Conservation (phyloP, 139 green algal species). For the Volvox africanus region DNA sequence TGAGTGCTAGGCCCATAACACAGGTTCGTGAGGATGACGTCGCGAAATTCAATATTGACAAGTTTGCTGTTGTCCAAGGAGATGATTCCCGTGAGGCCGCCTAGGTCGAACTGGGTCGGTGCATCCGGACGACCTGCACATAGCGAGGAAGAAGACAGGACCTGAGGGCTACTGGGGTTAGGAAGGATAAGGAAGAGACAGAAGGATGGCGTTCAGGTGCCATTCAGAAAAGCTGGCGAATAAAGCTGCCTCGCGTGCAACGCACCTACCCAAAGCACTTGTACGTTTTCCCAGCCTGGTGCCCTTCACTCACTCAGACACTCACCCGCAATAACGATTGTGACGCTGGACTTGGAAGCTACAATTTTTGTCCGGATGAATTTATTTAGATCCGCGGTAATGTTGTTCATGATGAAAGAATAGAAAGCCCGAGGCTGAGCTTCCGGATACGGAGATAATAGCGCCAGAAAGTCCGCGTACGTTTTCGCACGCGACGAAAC, state of each 20-base stretch:
- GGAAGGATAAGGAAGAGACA: too few species aligned
- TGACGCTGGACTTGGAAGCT: neutral
- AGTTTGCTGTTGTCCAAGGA: neutral
- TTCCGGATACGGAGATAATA: too few species aligned
- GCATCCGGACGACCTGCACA: neutral
- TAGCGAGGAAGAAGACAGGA: too few species aligned
- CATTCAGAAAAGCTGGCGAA: too few species aligned
- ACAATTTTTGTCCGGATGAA: neutral
- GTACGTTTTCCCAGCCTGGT: neutral
- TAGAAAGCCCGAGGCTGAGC: neutral
- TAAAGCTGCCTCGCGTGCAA: too few species aligned
- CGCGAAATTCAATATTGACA: neutral
- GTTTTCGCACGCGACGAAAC: neutral
- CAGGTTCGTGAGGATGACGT: neutral
- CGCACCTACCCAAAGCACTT: neutral
- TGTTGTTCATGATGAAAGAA: neutral
- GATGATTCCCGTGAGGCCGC: neutral
- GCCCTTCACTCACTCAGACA: too few species aligned
- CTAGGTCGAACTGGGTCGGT: conserved; percentile 27
- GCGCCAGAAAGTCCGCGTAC: neutral
- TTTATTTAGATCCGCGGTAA: neutral
- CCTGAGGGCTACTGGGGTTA: too few species aligned
- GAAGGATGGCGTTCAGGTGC: too few species aligned
- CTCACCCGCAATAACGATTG: neutral
- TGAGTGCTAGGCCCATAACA: neutral